These are phyloP conservation scores for Scheffersomyces segobiensis DNA, from an alignment of 1,139 yeast species.

Conservation along the genomic window DNA sequence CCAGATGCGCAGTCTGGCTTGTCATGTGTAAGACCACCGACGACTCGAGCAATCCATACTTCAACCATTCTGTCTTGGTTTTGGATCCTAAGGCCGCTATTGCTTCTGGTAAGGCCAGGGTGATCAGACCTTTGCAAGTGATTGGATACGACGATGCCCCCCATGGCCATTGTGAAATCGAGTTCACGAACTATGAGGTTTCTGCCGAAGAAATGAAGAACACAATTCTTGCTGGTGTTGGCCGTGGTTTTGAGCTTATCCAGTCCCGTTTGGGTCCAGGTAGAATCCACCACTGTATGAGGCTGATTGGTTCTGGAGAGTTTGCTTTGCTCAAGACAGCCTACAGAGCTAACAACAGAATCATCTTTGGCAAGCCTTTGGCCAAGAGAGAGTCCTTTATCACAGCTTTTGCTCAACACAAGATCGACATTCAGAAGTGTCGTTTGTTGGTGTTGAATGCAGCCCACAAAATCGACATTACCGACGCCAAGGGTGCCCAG, in stretches of 20 bases:
- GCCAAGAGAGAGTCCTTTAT: constrained; percentile 55
- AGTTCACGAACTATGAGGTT: constrained; percentile 53
- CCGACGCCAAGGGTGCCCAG: constrained; percentile 58
- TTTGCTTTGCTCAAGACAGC: constrained; percentile 55
- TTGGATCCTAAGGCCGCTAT: constrained; percentile 55
- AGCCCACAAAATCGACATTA: constrained; percentile 61
- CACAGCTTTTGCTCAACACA: constrained; percentile 54
- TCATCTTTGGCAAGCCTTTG: constrained; percentile 59
- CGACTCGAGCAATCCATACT: constrained; percentile 34
- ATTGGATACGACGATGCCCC: constrained; percentile 75
- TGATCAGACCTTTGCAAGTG: constrained; percentile 57
- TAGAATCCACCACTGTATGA: constrained; percentile 74
- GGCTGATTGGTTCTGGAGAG: constrained; percentile 67
- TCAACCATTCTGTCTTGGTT: constrained; percentile 62
- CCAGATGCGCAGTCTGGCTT: constrained; percentile 61
- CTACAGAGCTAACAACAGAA: constrained; percentile 55
- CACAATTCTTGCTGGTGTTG: constrained; percentile 48
- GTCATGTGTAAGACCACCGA: constrained; percentile 65
- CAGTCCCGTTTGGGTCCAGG: constrained; percentile 76
- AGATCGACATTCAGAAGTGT: constrained; percentile 60
- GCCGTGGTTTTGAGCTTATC: constrained; percentile 67
- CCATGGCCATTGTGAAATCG: constrained; percentile 70
- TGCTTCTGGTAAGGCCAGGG: constrained; percentile 51
- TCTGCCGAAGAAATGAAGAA: constrained; percentile 41
- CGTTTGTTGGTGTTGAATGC: constrained; percentile 63